Percentiles rank a stretch among this genome's conserved stretches.
Evolutionary conservation across 331 rosid species (phyloP).

Genomic region (Quercus phellos): DNA sequence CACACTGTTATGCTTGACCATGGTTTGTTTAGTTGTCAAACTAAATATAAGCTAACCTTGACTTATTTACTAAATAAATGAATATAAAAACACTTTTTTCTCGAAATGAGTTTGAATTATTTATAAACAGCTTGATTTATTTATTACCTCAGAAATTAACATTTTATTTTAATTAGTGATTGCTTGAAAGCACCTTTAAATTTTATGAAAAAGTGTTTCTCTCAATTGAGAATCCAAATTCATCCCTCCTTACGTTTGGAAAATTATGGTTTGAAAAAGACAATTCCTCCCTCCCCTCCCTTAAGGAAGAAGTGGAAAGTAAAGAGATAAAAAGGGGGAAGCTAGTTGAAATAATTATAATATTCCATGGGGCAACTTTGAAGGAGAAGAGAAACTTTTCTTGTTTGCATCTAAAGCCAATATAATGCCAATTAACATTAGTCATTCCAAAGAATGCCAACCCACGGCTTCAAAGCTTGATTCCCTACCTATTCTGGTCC

Average conservation of each 20-base stretch:
- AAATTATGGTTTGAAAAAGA: constrained; percentile 31
- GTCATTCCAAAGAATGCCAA: constrained; percentile 36
- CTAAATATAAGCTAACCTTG: too few species aligned
- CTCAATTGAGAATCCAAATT: constrained; percentile 10
- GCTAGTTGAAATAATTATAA: constrained; percentile 27
- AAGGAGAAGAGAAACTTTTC: constrained; percentile 41
- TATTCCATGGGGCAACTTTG: constrained; percentile 44
- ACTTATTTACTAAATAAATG: too few species aligned
- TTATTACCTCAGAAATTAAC: too few species aligned
- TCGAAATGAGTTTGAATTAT: too few species aligned
- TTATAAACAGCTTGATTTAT: too few species aligned
- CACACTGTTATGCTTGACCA: too few species aligned
- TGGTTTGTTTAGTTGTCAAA: too few species aligned
- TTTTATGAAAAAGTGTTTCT: too few species aligned
- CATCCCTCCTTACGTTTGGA: constrained; percentile 4
- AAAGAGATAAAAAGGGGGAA: constrained; percentile 17
- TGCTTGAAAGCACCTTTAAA: too few species aligned
- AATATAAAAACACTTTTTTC: too few species aligned
- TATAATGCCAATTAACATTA: constrained; percentile 42
- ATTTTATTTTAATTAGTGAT: too few species aligned
- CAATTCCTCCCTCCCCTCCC: constrained; percentile 14
- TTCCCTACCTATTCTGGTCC: constrained; percentile 48
- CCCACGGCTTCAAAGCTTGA: constrained; percentile 36
- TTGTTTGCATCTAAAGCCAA: constrained; percentile 48
- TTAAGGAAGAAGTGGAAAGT: constrained; percentile 21